Evolutionary conservation across 2,329 filamentous ascomycete genomes (phyloP).

Genomic region (Penicillium sp.): DNA sequence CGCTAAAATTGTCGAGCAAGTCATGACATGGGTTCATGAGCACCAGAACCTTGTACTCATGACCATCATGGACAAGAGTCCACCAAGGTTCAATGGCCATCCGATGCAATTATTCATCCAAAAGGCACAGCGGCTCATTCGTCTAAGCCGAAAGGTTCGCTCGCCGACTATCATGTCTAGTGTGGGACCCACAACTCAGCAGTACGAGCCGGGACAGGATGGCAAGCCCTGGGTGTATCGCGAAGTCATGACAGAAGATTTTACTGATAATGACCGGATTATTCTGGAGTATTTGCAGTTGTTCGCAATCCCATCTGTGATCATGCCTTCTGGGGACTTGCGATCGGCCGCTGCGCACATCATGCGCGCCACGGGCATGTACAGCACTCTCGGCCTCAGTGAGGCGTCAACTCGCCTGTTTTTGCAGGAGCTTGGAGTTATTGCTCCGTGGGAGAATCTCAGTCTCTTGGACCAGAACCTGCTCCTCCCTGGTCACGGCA

Average conservation of each 20-base stretch:
- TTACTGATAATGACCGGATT: constrained; percentile 47
- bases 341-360: constrained; percentile 51
- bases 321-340: constrained; percentile 39
- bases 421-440: constrained; percentile 57
- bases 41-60: constrained; percentile 37
- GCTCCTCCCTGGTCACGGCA: constrained; percentile 46
- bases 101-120: constrained; percentile 42
- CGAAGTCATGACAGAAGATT: constrained; percentile 37
- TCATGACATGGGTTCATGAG: constrained; percentile 54
- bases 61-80: constrained; percentile 24
- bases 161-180: constrained; percentile 41
- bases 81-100: constrained; percentile 27
- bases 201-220: constrained; percentile 25
- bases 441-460: constrained; percentile 56
- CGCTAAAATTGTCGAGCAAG: constrained; percentile 45
- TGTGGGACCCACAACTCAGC: constrained; percentile 39
- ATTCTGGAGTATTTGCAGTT: constrained; percentile 54
- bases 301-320: constrained; percentile 44
- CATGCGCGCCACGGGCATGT: constrained; percentile 53
- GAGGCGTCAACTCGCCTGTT: constrained; percentile 45
- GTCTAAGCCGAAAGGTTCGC: constrained; percentile 39
- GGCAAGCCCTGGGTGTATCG: constrained; percentile 27
- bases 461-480: constrained; percentile 49
- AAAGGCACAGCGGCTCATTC: constrained; percentile 42
- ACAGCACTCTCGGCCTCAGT: constrained; percentile 41